Conservation (phyloP, 1,284 basidiomycete species). For the Amylostereum areolatum region DNA sequence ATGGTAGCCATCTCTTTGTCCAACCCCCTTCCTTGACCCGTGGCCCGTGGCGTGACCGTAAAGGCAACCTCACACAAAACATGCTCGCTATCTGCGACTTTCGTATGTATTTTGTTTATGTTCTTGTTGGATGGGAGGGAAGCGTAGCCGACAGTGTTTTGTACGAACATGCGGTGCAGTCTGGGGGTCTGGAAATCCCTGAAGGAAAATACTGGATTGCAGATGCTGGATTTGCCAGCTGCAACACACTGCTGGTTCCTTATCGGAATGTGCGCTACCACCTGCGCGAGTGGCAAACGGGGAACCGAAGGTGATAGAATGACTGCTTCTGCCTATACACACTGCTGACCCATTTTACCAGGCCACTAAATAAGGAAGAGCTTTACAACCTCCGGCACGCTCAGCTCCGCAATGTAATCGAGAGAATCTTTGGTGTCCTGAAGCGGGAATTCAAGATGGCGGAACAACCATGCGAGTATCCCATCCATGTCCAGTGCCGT, state of each 20-base stretch:
- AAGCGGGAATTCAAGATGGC: slow-evolving; percentile 29
- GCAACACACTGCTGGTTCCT: slow-evolving; percentile 24
- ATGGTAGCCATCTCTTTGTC: slow-evolving; percentile 17
- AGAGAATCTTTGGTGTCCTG: slow-evolving; percentile 36
- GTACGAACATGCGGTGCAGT: slow-evolving; percentile 15
- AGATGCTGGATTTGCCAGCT: slow-evolving; percentile 27
- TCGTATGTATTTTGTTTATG: slow-evolving; percentile 22
- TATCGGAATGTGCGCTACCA: slow-evolving; percentile 29
- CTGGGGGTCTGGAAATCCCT: slow-evolving; percentile 14
- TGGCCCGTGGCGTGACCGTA: slow-evolving; percentile 14
- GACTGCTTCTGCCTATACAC: slow-evolving; percentile 1
- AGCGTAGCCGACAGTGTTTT: slow-evolving; percentile 25
- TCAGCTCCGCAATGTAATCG: slow-evolving; percentile 29
- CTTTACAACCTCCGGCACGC: slow-evolving; percentile 37
- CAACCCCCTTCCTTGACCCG: not conserved
- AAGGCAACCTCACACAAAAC: slow-evolving; percentile 21
- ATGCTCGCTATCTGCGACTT: slow-evolving; percentile 17
- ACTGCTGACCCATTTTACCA: slow-evolving; percentile 7
- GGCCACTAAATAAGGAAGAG: slow-evolving; percentile 28
- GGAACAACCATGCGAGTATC: slow-evolving; percentile 18
- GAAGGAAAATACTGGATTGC: slow-evolving; percentile 19
- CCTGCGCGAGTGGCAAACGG: slow-evolving; percentile 26
- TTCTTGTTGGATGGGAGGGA: slow-evolving; percentile 30
- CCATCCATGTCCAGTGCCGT: slow-evolving; percentile 23
- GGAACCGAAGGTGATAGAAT: slow-evolving; percentile 13